These are phyloP conservation scores for Nannochloropsis limnetica DNA, from an alignment of 352 stramenopile species.

Conservation along the genomic window DNA sequence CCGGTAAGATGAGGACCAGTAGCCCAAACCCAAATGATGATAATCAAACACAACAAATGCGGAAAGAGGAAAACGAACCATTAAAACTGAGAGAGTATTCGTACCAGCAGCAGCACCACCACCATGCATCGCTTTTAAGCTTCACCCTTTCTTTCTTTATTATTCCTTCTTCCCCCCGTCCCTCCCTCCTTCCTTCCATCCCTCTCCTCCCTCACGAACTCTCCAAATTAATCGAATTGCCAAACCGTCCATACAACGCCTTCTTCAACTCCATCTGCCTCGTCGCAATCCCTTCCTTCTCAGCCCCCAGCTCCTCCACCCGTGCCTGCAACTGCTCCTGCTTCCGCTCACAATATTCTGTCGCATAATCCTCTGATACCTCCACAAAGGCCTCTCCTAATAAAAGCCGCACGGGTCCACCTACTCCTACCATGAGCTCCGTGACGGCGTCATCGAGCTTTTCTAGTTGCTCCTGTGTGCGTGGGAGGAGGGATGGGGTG, in stretches of 20 bases:
- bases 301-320: background rate
- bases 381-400: constrained; percentile 31
- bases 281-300: constrained; percentile 30
- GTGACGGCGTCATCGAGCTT: constrained; percentile 34
- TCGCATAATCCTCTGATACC: constrained; percentile 35
- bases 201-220: background rate
- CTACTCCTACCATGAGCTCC: constrained; percentile 33
- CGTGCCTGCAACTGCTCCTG: constrained; percentile 33
- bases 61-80: background rate
- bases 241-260: constrained; percentile 30
- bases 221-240: constrained; percentile 35
- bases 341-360: constrained; percentile 34
- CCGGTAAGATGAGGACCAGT: background rate
- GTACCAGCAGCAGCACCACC: no score
- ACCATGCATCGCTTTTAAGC: background rate
- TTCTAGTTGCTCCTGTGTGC: constrained; percentile 19
- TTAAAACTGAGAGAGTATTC: background rate
- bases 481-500: background rate
- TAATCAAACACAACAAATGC: background rate
- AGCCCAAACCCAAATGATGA: constrained; percentile 29
- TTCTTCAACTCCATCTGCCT: constrained; percentile 36
- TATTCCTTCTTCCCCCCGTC: background rate
- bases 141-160: background rate
- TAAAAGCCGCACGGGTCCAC: background rate
- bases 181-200: background rate